These are phyloP conservation scores for Aspergillus kassunensis DNA, from an alignment of 495 filamentous ascomycete species.

Conservation along the genomic window DNA sequence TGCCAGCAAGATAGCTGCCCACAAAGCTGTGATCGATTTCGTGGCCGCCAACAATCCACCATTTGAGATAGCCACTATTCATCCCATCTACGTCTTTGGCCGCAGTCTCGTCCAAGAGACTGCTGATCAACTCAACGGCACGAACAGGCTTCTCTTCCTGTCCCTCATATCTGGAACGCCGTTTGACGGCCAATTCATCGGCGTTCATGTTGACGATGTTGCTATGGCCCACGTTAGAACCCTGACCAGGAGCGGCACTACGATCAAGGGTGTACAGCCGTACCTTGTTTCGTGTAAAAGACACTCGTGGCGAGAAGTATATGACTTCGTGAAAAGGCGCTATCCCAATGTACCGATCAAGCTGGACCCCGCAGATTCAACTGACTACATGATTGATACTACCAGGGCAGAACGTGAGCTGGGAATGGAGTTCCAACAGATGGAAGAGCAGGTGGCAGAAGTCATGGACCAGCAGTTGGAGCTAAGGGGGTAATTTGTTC, in stretches of 20 bases:
- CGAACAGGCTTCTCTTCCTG: slow-evolving; percentile 11
- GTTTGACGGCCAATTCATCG: not conserved
- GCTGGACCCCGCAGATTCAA: not conserved
- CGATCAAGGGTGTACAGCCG: too few relatives aligned
- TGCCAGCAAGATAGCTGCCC: slow-evolving; percentile 25
- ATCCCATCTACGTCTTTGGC: slow-evolving; percentile 18
- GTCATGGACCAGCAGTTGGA: slow-evolving; percentile 5
- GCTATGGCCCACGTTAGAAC: slow-evolving; percentile 19
- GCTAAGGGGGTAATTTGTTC: not conserved
- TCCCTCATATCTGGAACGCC: not conserved
- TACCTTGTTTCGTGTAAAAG: not conserved
- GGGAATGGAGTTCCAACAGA: not conserved
- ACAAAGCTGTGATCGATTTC: slow-evolving; percentile 25
- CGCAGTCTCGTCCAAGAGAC: slow-evolving; percentile 10
- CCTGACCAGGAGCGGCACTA: too few relatives aligned
- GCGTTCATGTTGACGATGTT: slow-evolving; percentile 19
- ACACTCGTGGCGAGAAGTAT: slow-evolving; percentile 1
- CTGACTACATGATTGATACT: not conserved
- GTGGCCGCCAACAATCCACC: slow-evolving; percentile 13
- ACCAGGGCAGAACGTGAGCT: not conserved
- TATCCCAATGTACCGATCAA: not conserved
- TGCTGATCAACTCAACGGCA: slow-evolving; percentile 6
- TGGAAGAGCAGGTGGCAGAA: not conserved
- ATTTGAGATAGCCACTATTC: slow-evolving; percentile 15
- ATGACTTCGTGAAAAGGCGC: not conserved